phyloP scores from a whole-genome alignment of 179 eudicot species.

The Carnegiea gigantea region DNA sequence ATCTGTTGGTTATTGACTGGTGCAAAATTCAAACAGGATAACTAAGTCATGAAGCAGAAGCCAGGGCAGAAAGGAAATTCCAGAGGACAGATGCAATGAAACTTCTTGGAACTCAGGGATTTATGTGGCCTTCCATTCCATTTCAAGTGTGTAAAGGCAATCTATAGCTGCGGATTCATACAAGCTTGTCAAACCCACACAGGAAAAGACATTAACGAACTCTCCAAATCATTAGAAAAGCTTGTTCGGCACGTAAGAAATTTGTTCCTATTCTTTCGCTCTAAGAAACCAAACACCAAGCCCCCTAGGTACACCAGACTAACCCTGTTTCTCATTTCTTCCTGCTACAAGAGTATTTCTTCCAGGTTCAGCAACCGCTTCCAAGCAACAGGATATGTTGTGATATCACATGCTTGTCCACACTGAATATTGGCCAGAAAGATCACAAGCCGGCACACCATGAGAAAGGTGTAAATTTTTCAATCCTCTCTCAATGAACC shows the following conservation, averaged over 20 bases:
- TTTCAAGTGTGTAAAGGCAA: conserved; percentile 30
- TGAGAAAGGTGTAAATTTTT: conserved; percentile 11
- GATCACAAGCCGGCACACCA: conserved; percentile 33
- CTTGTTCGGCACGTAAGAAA: conserved; percentile 34
- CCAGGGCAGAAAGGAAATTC: background rate
- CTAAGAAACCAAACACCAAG: conserved; percentile 36
- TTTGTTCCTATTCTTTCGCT: conserved; percentile 33
- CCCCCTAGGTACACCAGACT: conserved; percentile 27
- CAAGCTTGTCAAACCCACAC: conserved; percentile 33
- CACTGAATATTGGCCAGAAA: conserved; percentile 3
- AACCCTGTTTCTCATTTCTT: conserved; percentile 34
- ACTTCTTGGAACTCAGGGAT: conserved; percentile 10
- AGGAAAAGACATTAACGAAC: conserved; percentile 31
- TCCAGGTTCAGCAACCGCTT: conserved; percentile 22
- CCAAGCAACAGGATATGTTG: conserved; percentile 10
- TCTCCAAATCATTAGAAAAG: conserved; percentile 33
- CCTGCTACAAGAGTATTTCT: conserved; percentile 32
- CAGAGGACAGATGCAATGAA: background rate
- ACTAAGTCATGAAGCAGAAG: background rate
- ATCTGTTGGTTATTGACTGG: no score
- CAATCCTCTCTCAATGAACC: conserved; percentile 21
- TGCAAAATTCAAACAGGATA: background rate
- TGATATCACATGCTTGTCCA: conserved; percentile 27
- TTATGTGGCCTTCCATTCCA: conserved; percentile 25
- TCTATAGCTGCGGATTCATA: conserved; percentile 39